phyloP scores from a whole-genome alignment of 257 asterid genomes.

The Petunia axillaris region DNA sequence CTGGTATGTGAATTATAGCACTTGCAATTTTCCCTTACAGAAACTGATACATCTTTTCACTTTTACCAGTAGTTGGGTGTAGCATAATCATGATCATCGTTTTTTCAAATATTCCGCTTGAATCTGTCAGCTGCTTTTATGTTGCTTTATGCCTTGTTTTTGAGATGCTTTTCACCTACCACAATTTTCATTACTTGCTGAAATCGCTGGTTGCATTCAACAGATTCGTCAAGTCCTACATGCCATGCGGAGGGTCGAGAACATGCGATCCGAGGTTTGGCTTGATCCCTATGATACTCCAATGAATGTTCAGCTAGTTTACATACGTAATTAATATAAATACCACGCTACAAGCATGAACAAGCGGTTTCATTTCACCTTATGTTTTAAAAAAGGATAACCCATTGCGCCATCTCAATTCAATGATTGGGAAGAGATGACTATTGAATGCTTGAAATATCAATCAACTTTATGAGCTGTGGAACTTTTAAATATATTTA shows the following conservation, averaged over 20 bases:
- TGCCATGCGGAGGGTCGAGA: conserved; percentile 76
- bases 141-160: background rate
- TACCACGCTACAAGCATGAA: background rate
- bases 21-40: background rate
- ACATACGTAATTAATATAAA: background rate
- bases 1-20: conserved; percentile 41
- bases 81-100: background rate
- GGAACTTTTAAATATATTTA: background rate
- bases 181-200: background rate
- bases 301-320: background rate
- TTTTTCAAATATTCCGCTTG: background rate
- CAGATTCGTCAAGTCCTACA: conserved; percentile 82
- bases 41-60: background rate
- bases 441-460: background rate
- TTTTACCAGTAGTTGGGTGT: background rate
- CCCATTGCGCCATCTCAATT: background rate
- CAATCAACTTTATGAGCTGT: background rate
- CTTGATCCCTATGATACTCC: conserved; percentile 27
- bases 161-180: background rate
- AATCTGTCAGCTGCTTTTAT: background rate
- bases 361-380: background rate
- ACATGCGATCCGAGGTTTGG: conserved; percentile 73
- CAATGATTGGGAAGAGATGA: background rate
- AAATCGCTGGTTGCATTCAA: conserved; percentile 25
- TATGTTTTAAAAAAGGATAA: background rate